phyloP scores from a whole-genome alignment of 805 yeast species.

The Candida orba region DNA sequence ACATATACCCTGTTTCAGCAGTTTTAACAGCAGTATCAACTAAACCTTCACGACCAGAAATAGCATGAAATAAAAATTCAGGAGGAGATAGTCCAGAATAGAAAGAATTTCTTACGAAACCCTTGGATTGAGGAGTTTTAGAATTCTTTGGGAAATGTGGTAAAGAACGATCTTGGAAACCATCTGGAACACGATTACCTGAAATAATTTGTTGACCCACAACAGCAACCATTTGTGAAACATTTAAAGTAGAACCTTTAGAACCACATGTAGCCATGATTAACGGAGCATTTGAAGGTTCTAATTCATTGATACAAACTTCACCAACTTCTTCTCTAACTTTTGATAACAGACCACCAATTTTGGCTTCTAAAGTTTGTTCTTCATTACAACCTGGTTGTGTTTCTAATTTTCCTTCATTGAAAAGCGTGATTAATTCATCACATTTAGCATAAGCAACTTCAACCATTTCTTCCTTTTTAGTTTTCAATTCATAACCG shows the following conservation, averaged over 20 bases:
- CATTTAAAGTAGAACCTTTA: constrained; percentile 95
- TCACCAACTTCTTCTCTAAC: constrained; percentile 99
- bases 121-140: constrained; percentile 95
- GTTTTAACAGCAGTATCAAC: constrained; percentile 99
- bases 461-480: constrained; percentile 86
- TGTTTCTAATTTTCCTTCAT: constrained; percentile 85
- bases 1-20: constrained; percentile 98
- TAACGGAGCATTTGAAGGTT: constrained; percentile 86
- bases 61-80: constrained; percentile 95
- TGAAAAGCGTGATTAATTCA: constrained; percentile 71
- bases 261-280: constrained; percentile 99
- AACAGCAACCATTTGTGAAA: constrained; percentile 99
- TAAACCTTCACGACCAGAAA: constrained; percentile 98
- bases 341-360: constrained; percentile 91
- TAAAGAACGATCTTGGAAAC: constrained; percentile 97
- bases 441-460: constrained; percentile 88
- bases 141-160: constrained; percentile 96
- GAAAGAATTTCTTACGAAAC: constrained; percentile 94
- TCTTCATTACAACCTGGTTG: constrained; percentile 99
- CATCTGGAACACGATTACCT: constrained; percentile 99
- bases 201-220: constrained; percentile 98
- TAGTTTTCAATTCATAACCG: constrained; percentile 61
- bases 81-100: constrained; percentile 93
- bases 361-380: constrained; percentile 94
- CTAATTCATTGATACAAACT: constrained; percentile 89